Conservation (phyloP, 495 filamentous ascomycete species). For the Ascodesmis nigricans region DNA sequence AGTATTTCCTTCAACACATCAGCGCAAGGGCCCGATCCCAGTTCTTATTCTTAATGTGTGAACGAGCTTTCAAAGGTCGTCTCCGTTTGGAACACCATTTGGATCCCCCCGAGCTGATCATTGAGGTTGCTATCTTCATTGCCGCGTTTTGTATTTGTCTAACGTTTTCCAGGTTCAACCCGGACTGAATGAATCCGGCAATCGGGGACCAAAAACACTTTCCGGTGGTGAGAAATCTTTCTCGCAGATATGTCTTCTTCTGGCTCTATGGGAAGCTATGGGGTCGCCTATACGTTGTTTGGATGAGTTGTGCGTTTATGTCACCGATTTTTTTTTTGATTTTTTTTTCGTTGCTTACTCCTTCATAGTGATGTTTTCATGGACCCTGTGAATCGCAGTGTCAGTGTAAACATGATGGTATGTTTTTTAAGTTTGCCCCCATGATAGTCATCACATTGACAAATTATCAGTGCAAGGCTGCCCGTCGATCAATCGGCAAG, state of each 20-base stretch:
- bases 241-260: conserved; percentile 77
- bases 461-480: conserved; percentile 28
- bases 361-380: conserved; percentile 86
- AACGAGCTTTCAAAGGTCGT: conserved; percentile 68
- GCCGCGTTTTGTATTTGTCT: neutral
- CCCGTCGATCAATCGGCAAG: conserved; percentile 60
- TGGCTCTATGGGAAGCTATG: conserved; percentile 96
- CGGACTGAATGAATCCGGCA: conserved; percentile 41
- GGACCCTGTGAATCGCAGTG: conserved; percentile 86
- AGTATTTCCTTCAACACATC: conserved; percentile 59
- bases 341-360: conserved; percentile 17
- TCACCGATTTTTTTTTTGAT: neutral
- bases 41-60: conserved; percentile 70
- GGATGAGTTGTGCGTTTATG: conserved; percentile 58
- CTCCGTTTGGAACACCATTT: conserved; percentile 52
- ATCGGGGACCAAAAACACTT: conserved; percentile 64
- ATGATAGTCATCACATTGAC: neutral
- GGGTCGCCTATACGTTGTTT: conserved; percentile 81
- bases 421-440: conserved; percentile 19
- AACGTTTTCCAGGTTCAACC: conserved; percentile 46
- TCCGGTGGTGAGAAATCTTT: conserved; percentile 96
- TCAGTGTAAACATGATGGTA: conserved; percentile 89
- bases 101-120: conserved; percentile 53
- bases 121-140: conserved; percentile 25
- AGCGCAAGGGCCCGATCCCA: conserved; percentile 60